Evolutionary conservation across 2,329 filamentous ascomycete genomes (phyloP).

Genomic region (Colletotrichum incanum): DNA sequence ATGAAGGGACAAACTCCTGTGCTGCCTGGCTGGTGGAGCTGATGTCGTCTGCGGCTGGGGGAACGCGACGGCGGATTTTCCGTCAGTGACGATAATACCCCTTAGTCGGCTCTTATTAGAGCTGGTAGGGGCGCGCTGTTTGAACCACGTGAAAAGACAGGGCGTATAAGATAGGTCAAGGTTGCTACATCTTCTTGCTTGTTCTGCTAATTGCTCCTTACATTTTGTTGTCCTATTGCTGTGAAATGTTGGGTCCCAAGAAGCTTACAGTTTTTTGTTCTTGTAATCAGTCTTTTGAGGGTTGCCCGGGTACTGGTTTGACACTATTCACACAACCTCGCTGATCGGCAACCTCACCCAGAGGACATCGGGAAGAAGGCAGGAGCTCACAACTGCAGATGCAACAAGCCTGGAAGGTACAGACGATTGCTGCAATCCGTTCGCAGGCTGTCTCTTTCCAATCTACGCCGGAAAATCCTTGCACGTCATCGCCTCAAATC

Average conservation of each 20-base stretch:
- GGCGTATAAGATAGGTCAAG: not conserved
- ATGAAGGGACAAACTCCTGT: not conserved
- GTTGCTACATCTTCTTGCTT: no score
- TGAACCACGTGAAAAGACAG: not conserved
- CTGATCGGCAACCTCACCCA: not conserved
- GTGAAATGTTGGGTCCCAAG: no score
- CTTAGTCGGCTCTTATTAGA: not conserved
- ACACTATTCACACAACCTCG: not conserved
- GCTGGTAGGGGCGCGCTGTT: not conserved
- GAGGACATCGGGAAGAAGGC: not conserved
- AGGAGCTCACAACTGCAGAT: not conserved
- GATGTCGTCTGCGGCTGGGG: not conserved
- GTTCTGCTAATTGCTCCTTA: no score
- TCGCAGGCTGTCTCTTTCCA: not conserved
- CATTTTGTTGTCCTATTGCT: not conserved
- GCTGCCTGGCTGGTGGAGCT: not conserved
- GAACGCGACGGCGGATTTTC: not conserved
- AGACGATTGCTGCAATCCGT: not conserved
- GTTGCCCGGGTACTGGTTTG: not conserved
- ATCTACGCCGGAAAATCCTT: not conserved
- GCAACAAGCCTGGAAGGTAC: not conserved
- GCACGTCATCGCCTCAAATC: no score
- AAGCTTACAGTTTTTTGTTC: not conserved
- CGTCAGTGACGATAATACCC: not conserved
- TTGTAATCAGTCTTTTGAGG: not conserved